Conservation (phyloP, 2,329 filamentous ascomycete species). For the Gnomoniopsis smithogilvyi region DNA sequence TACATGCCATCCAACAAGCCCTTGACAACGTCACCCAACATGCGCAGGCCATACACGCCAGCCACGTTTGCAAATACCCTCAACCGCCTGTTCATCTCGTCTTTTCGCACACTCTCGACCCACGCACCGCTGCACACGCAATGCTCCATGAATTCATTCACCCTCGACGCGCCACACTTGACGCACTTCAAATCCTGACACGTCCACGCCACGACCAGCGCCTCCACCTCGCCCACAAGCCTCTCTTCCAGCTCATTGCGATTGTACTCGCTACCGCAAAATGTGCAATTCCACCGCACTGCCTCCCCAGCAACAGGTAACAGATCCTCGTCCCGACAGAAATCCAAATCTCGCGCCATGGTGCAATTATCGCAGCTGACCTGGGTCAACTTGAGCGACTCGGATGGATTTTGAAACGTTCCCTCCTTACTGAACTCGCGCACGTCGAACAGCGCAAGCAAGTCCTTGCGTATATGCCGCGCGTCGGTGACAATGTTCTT, state of each 20-base stretch:
- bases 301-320: conserved; percentile 42
- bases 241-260: conserved; percentile 80
- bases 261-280: conserved; percentile 74
- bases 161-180: conserved; percentile 67
- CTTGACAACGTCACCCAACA: conserved; percentile 74
- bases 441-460: conserved; percentile 87
- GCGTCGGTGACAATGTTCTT: conserved; percentile 88
- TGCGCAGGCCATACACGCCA: conserved; percentile 73
- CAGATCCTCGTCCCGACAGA: conserved; percentile 86
- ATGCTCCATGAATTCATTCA: conserved; percentile 96
- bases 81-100: conserved; percentile 63
- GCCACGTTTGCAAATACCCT: conserved; percentile 73
- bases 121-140: conserved; percentile 90
- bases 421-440: conserved; percentile 89
- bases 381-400: conserved; percentile 68
- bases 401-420: conserved; percentile 82
- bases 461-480: conserved; percentile 80
- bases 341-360: conserved; percentile 80
- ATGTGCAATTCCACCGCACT: conserved; percentile 66
- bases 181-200: conserved; percentile 85
- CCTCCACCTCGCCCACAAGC: conserved; percentile 74
- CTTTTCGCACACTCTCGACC: conserved; percentile 66
- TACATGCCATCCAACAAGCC: conserved; percentile 52
- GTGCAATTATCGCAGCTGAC: conserved; percentile 90
- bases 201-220: conserved; percentile 73